Percentiles rank a stretch among this genome's conserved stretches.
Evolutionary conservation across 164 flowering plant genomes (phyloP).

Genomic region (Houttuynia cordata): DNA sequence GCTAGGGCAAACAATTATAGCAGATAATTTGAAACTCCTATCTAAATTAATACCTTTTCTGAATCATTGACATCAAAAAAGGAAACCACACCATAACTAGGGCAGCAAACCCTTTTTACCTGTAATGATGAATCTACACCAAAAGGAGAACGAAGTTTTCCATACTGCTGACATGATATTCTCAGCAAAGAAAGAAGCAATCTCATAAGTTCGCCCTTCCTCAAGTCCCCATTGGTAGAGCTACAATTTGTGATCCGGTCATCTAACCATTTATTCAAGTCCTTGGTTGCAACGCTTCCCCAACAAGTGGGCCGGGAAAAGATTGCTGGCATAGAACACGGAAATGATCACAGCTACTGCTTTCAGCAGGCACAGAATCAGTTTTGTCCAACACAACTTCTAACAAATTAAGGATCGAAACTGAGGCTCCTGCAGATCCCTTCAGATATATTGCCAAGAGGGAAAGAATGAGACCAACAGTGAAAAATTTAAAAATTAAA

Average conservation of each 20-base stretch:
- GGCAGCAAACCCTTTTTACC: conserved; percentile 24
- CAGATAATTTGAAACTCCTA: not conserved
- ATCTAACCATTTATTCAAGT: conserved; percentile 86
- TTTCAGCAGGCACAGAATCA: conserved; percentile 22
- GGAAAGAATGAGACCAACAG: conserved; percentile 3
- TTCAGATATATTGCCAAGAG: conserved; percentile 20
- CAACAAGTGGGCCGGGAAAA: conserved; percentile 91
- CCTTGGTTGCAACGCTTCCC: conserved; percentile 82
- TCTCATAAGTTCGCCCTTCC: conserved; percentile 45
- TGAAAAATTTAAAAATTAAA: not conserved
- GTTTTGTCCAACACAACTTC: conserved; percentile 42
- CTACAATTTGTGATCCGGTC: conserved; percentile 67
- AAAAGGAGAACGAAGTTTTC: conserved; percentile 91
- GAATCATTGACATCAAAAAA: not conserved
- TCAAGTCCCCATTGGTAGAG: conserved; percentile 33
- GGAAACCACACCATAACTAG: not conserved
- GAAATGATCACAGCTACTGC: conserved; percentile 38
- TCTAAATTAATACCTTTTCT: not conserved
- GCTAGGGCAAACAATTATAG: not conserved
- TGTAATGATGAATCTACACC: conserved; percentile 51
- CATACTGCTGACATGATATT: conserved; percentile 87
- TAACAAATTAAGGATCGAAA: conserved; percentile 63
- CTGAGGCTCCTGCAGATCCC: conserved; percentile 43
- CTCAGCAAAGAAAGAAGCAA: conserved; percentile 81
- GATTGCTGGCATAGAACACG: conserved; percentile 58